Conservation (phyloP, 2,329 filamentous ascomycete genomes). For the Fusarium sp. region DNA sequence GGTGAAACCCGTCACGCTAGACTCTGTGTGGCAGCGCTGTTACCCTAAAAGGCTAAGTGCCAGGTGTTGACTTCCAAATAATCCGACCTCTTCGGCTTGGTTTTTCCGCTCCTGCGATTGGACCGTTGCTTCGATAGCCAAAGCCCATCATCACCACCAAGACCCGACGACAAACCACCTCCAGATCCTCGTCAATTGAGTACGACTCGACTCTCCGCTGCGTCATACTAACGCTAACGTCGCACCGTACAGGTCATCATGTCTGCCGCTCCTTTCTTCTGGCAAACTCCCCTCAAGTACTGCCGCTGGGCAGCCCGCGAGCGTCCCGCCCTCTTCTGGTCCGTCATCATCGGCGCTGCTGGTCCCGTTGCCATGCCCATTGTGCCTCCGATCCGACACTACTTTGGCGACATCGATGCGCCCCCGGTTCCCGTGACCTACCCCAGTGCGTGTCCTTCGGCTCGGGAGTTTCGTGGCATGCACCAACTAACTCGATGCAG, state of each 20-base stretch:
- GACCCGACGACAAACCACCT: constrained; percentile 31
- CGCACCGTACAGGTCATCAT: constrained; percentile 57
- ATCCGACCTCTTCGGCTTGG: constrained; percentile 46
- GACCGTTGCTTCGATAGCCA: constrained; percentile 30
- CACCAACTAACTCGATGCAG: constrained; percentile 50
- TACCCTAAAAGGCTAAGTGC: constrained; percentile 13
- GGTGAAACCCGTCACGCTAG: constrained; percentile 20
- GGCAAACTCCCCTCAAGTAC: constrained; percentile 84
- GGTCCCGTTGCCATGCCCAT: constrained; percentile 78
- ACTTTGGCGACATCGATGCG: constrained; percentile 78
- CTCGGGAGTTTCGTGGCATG: background rate
- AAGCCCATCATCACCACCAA: constrained; percentile 39
- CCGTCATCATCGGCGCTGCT: constrained; percentile 75
- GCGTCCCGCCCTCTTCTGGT: constrained; percentile 92
- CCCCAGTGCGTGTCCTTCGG: constrained; percentile 74
- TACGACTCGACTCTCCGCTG: constrained; percentile 21
- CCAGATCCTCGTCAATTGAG: constrained; percentile 52
- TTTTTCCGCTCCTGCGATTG: constrained; percentile 48
- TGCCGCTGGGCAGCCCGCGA: constrained; percentile 87
- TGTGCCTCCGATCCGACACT: constrained; percentile 78
- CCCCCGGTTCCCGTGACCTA: constrained; percentile 87
- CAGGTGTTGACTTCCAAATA: constrained; percentile 19
- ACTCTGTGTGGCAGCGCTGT: background rate
- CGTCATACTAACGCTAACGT: background rate
- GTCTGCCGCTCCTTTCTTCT: constrained; percentile 80